Base-by-base conservation (phyloP, 1,284 basidiomycete species). In the Ustilago bromivora region DNA sequence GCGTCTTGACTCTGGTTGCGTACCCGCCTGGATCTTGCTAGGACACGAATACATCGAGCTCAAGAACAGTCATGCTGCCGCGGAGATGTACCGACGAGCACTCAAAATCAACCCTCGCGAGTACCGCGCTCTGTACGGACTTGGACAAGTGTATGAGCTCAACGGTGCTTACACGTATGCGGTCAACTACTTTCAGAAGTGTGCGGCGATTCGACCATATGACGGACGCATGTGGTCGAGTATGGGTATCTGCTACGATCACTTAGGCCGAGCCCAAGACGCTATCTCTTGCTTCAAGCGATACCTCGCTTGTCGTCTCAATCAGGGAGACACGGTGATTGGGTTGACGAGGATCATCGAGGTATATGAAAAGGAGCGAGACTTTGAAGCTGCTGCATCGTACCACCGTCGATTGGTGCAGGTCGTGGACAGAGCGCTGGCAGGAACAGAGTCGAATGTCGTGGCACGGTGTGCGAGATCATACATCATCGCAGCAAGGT, bases 1-100 rank as follows among this genome's bases (percentile, higher is more conserved):
- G 19, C 92, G 96, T 81, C 90, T 99, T 57, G 96, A 99, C 87
- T 90, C 93, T 72, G 95, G 94, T 6, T 99, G 96, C 87, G 89
- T 98, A 28, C 93, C 94, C 3, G 97, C 97, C 4, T 99, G 97
- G 97, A 98, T 96, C n/a, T 87, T 99, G 72, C 95, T 99, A 92
- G 97, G 97, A 0, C 97, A 99, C 87, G 97, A 98, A 87, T 99
- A 95, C 84, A 93, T 99, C 62, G 97, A 99, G 88, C 91, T 98
- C 90, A 98, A 98, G 87, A 99, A 99, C 87, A 94, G 94, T 17
- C 96, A 98, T 88, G 96, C 97, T 2, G 97, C 97, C 1, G 96
- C 98, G 63, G 97, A 98, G 87, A 94, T 95, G 34, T 99, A 99
- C 87, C 90, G 97, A 56, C 90, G 95, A 83, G 97, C 96, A 63